These are phyloP conservation scores for Malus hybrid DNA, from an alignment of 331 rosid genomes.

Conservation along the genomic window DNA sequence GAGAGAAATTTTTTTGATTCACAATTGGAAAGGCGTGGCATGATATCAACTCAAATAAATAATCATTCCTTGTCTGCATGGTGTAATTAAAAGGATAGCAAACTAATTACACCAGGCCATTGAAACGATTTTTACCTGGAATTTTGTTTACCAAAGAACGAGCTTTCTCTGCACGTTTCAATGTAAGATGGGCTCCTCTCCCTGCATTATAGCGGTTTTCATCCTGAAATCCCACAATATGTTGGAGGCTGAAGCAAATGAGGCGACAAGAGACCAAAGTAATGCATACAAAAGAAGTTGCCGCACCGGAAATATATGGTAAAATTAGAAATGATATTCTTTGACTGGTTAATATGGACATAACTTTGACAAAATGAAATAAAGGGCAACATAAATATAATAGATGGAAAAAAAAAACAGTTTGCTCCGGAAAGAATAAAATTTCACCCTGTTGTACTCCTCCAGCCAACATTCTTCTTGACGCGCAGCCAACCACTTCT, in stretches of 20 bases:
- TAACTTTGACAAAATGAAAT: not conserved
- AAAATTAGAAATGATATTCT: not conserved
- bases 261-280: not conserved
- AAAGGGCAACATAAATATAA: not conserved
- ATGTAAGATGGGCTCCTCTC: slow-evolving; percentile 60
- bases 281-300: not conserved
- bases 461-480: slow-evolving; percentile 86
- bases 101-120: not conserved
- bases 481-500: slow-evolving; percentile 62
- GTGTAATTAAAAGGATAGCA: not conserved
- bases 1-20: not conserved
- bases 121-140: slow-evolving; percentile 33
- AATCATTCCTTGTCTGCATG: not conserved
- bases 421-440: not conserved
- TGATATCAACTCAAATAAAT: not conserved
- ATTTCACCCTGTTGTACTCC: slow-evolving; percentile 68
- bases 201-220: slow-evolving; percentile 69
- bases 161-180: slow-evolving; percentile 74
- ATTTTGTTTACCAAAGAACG: slow-evolving; percentile 54
- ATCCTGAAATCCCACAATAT: slow-evolving; percentile 36
- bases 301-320: not conserved
- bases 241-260: not conserved
- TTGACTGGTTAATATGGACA: not conserved
- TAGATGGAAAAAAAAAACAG: not conserved
- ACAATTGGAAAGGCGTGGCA: not conserved